Percentiles rank a stretch among this genome's conserved stretches.
Conservation (phyloP, 805 yeast species). For the Cyberlindnera maritima region DNA sequence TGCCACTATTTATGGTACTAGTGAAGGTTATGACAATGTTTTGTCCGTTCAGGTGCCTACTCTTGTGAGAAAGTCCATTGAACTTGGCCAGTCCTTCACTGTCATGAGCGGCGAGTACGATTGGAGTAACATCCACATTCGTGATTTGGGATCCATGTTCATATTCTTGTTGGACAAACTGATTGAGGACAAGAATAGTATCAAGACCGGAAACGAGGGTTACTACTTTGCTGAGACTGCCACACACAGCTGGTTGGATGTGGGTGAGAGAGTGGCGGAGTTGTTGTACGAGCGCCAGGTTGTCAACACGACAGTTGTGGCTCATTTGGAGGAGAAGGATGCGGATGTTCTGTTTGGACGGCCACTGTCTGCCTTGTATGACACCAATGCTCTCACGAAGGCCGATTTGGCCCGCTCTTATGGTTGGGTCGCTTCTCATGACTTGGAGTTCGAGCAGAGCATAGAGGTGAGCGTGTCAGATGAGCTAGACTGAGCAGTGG, state of each 20-base stretch:
- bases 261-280: constrained; percentile 25
- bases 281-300: constrained; percentile 19
- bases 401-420: constrained; percentile 28
- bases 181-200: constrained; percentile 16
- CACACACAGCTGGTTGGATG: constrained; percentile 32
- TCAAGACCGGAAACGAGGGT: constrained; percentile 33
- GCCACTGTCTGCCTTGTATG: constrained; percentile 26
- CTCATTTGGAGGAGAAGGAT: constrained; percentile 17
- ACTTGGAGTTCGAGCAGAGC: constrained; percentile 9
- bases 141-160: constrained; percentile 34
- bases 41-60: constrained; percentile 33
- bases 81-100: constrained; percentile 25
- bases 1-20: constrained; percentile 34
- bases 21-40: constrained; percentile 31
- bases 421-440: constrained; percentile 30
- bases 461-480: constrained; percentile 6
- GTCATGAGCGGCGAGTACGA: constrained; percentile 32
- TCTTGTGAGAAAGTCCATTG: constrained; percentile 22
- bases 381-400: constrained; percentile 30
- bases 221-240: constrained; percentile 35
- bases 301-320: constrained; percentile 20
- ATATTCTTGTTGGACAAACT: constrained; percentile 26
- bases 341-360: constrained; percentile 17
- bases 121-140: constrained; percentile 37
- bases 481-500: not conserved